These are phyloP conservation scores for Emmonsiellopsis sp. DNA, from an alignment of 2,329 filamentous ascomycete species.

Conservation along the genomic window DNA sequence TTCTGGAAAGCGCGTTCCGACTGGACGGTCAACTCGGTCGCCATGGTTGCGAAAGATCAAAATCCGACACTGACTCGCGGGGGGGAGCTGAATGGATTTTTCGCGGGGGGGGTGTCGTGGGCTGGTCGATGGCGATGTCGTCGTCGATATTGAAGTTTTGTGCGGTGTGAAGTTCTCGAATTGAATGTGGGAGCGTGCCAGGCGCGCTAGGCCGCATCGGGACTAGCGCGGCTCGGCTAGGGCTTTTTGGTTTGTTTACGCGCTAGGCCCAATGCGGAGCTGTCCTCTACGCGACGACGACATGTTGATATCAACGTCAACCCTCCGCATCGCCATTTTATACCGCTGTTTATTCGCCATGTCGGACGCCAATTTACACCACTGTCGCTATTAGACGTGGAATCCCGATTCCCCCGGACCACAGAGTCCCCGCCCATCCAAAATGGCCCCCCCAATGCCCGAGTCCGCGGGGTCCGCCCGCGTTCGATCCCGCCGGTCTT, in stretches of 20 bases:
- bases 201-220: slow-evolving; percentile 22
- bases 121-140: slow-evolving; percentile 32
- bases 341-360: background rate
- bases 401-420: background rate
- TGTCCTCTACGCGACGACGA: background rate
- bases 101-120: slow-evolving; percentile 10
- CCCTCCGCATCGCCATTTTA: background rate
- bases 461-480: slow-evolving; percentile 26
- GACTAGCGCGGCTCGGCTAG: slow-evolving; percentile 29
- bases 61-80: slow-evolving; percentile 24
- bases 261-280: slow-evolving; percentile 23
- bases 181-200: slow-evolving; percentile 31
- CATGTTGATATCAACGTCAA: background rate
- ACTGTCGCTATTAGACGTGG: background rate
- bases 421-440: background rate
- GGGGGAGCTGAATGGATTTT: slow-evolving; percentile 22
- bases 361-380: background rate
- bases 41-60: slow-evolving; percentile 60
- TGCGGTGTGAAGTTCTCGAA: slow-evolving; percentile 25
- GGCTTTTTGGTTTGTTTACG: slow-evolving; percentile 37
- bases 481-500: slow-evolving; percentile 57
- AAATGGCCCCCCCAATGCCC: slow-evolving; percentile 26
- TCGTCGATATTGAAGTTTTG: slow-evolving; percentile 24
- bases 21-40: slow-evolving; percentile 98
- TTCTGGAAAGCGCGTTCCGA: slow-evolving; percentile 99